Percentiles rank a stretch among this genome's conserved stretches.
These are phyloP conservation scores for Phalaenopsis hybrid DNA, from an alignment of 116 monocot genomes.

Conservation along the genomic window DNA sequence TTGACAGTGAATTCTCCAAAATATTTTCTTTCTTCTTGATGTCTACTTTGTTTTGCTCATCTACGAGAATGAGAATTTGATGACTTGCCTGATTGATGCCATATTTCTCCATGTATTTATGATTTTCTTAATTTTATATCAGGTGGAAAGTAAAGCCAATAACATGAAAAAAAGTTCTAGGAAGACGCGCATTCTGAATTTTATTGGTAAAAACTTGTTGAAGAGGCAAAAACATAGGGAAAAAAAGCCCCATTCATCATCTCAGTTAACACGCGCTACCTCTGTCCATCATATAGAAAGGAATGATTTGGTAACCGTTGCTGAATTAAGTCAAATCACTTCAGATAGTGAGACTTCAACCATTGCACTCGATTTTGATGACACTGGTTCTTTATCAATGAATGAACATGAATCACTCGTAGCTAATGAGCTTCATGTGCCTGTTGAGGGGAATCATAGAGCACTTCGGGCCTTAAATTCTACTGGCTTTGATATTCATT, in stretches of 20 bases:
- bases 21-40: neutral
- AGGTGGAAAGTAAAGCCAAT: slow-evolving; percentile 20
- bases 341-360: slow-evolving; percentile 12
- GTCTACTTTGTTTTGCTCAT: neutral
- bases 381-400: neutral
- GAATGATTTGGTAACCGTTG: slow-evolving; percentile 31
- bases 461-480: neutral
- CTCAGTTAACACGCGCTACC: slow-evolving; percentile 29
- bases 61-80: neutral
- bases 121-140: slow-evolving; percentile 2
- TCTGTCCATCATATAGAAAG: slow-evolving; percentile 66
- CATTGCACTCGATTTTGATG: slow-evolving; percentile 11
- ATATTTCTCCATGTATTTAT: neutral
- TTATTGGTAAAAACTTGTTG: slow-evolving; percentile 21
- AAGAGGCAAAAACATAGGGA: slow-evolving; percentile 16
- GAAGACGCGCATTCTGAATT: slow-evolving; percentile 16
- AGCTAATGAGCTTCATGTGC: too few species aligned
- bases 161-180: slow-evolving; percentile 16
- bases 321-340: slow-evolving; percentile 9
- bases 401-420: neutral
- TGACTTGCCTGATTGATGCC: neutral
- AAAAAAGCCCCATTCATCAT: slow-evolving; percentile 28
- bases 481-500: neutral
- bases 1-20: neutral
- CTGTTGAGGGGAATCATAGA: neutral